These are phyloP conservation scores for Orbilia quercus DNA, from an alignment of 2,329 filamentous ascomycete species.

Conservation along the genomic window DNA sequence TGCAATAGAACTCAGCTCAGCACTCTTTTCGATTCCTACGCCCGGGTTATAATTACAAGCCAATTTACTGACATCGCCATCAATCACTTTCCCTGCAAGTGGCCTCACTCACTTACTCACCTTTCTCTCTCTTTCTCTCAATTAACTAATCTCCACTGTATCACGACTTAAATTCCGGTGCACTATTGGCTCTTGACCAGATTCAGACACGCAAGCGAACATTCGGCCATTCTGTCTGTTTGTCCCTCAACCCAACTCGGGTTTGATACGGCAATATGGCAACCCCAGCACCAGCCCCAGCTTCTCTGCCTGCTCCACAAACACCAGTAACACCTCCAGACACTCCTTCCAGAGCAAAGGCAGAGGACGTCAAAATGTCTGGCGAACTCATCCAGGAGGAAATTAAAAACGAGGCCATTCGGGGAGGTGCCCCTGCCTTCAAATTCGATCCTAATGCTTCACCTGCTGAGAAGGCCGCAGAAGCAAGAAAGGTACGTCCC, in stretches of 20 bases:
- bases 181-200: conserved; percentile 4
- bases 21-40: not conserved
- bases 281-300: conserved; percentile 29
- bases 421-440: conserved; percentile 82
- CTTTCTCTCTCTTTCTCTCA: not conserved
- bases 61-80: not conserved
- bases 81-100: not conserved
- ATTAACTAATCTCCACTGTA: not conserved
- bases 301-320: conserved; percentile 21
- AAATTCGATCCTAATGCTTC: conserved; percentile 88
- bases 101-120: not conserved
- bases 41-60: not conserved
- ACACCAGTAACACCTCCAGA: conserved; percentile 54
- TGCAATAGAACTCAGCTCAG: no score
- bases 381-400: conserved; percentile 67
- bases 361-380: conserved; percentile 41
- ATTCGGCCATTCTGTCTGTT: conserved; percentile 22
- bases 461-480: conserved; percentile 83
- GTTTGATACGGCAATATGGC: conserved; percentile 44
- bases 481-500: conserved; percentile 68
- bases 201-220: conserved; percentile 5
- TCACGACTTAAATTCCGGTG: not conserved
- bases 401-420: conserved; percentile 80
- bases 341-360: conserved; percentile 41
- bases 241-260: conserved; percentile 44